Conservation (phyloP, 768 basidiomycete genomes). For the Boletus subparvulus region DNA sequence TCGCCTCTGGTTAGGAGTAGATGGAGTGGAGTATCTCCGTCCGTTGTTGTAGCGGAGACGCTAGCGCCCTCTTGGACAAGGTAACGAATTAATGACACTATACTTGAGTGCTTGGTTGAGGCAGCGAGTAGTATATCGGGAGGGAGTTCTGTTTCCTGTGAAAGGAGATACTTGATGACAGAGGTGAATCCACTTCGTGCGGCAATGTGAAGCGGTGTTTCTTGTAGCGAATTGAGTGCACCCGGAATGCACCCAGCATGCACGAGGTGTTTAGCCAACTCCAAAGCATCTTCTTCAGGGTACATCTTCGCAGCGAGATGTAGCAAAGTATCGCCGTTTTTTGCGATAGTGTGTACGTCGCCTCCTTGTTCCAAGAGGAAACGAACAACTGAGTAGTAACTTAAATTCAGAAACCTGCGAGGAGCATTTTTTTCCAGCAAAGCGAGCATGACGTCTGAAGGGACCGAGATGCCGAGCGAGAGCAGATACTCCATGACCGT, state of each 20-base stretch:
- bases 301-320: not conserved
- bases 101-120: not conserved
- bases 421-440: not conserved
- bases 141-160: not conserved
- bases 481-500: not conserved
- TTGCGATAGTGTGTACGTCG: not conserved
- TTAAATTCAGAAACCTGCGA: no score
- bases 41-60: not conserved
- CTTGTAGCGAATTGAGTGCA: not conserved
- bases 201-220: slow-evolving; percentile 1
- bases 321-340: not conserved
- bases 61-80: not conserved
- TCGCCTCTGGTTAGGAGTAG: not conserved
- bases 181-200: not conserved
- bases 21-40: not conserved
- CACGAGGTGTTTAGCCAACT: not conserved
- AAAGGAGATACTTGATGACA: not conserved
- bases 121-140: not conserved
- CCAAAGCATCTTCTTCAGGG: not conserved
- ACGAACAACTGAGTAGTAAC: not conserved
- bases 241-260: not conserved
- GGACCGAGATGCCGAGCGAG: not conserved
- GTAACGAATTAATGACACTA: not conserved
- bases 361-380: not conserved
- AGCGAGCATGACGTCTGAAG: not conserved